Base-by-base conservation (phyloP, 441 rosid species). In the Sinapis alba region DNA sequence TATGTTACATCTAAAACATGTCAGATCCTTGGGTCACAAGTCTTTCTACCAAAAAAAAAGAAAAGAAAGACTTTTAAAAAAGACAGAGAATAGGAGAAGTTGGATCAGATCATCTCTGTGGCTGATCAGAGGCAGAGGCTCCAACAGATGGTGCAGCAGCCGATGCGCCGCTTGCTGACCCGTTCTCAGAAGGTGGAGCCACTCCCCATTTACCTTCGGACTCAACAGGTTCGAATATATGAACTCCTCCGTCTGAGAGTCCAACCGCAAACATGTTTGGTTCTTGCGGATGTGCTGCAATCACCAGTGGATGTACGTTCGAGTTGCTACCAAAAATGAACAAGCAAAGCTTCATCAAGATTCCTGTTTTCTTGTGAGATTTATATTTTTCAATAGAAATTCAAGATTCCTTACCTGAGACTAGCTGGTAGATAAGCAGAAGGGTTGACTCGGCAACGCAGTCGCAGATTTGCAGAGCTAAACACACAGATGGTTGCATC, bases 401-500 rank as follows among this genome's bases (percentile, higher is more conserved):
- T 70, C 43, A 32, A 71, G 68, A 50, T 27, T 47, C 7, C 50
- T 70, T 62, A 76, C 98, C 99, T 92, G 84, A 88, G 80, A 81
- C 78, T 83, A 60, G 96, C 63, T 34, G 94, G 85, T 69, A 90
- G 90, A 82, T 89, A 94, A 0, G 96, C 83, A 21, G 92, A 80
- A 24, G 97, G 97, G 79, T 71, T 88, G 71, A 94, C 88, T 5
- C 92, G 92, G 73, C 98, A 94, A 12, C 89, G 86, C 63, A 85
- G 38, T 78, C 84, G 82, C 74, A 94, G 96, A 83, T 88, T 86
- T 12, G 82, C 76, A 58, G 96, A 92, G 73, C 75, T 87, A 64
- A 90, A 88, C 9, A 94, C 91, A 65, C 94, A 87, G 20, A 94
- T 78, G 7, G 88, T 84, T 62, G 91, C 93, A 75, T 94, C 99